phyloP scores from a whole-genome alignment of 176 grass and related monocot genomes.

The Tillandsia fasciculata region DNA sequence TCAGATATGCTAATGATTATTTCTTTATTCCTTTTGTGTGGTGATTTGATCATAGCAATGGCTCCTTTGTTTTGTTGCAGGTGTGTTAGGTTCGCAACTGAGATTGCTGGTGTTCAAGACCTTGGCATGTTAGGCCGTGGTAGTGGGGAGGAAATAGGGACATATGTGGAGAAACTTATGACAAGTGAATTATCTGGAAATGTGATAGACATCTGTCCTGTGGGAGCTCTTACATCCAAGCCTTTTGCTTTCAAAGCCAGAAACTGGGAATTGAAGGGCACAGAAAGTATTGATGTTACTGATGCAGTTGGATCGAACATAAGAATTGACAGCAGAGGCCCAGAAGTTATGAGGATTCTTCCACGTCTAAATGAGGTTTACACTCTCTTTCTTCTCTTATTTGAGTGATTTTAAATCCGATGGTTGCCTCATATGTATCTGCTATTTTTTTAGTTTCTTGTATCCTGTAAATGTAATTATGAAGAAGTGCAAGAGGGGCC shows the following conservation, averaged over 20 bases:
- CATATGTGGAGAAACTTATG: slow-evolving; percentile 97
- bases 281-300: slow-evolving; percentile 91
- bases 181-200: slow-evolving; percentile 97
- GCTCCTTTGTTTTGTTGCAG: slow-evolving; percentile 23
- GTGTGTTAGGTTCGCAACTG: slow-evolving; percentile 90
- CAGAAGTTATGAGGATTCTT: slow-evolving; percentile 94
- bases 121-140: slow-evolving; percentile 93
- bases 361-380: slow-evolving; percentile 92
- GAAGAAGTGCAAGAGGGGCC: no score
- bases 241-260: slow-evolving; percentile 98
- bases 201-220: slow-evolving; percentile 98
- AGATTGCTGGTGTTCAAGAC: slow-evolving; percentile 97
- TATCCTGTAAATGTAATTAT: no score
- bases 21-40: not conserved
- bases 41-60: not conserved
- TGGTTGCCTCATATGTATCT: no score
- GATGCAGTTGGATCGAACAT: slow-evolving; percentile 98
- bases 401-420: not conserved
- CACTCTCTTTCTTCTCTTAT: slow-evolving; percentile 3
- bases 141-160: slow-evolving; percentile 98
- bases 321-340: slow-evolving; percentile 89
- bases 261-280: slow-evolving; percentile 93
- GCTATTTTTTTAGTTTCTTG: no score
- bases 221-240: slow-evolving; percentile 96
- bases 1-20: no score